phyloP scores from a whole-genome alignment of 2,329 filamentous ascomycete species.

The Talaromyces sp. region DNA sequence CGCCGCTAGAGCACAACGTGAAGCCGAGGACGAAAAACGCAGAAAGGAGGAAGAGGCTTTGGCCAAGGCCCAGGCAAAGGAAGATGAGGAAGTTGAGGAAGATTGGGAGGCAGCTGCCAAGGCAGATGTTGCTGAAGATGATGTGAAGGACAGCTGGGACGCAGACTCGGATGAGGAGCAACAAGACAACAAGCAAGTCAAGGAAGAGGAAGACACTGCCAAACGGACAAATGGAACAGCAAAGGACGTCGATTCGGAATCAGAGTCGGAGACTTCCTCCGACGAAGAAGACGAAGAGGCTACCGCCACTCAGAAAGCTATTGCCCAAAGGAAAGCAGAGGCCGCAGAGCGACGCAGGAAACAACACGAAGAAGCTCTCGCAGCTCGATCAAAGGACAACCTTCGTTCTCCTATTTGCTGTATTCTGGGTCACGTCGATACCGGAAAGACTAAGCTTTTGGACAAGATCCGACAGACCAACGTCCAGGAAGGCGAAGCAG shows the following conservation, averaged over 20 bases:
- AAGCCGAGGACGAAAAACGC: constrained; percentile 59
- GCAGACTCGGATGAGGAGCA: constrained; percentile 61
- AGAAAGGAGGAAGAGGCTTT: constrained; percentile 74
- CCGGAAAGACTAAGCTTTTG: constrained; percentile 97
- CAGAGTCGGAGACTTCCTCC: constrained; percentile 47
- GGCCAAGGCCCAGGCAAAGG: constrained; percentile 60
- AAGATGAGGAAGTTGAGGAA: constrained; percentile 60
- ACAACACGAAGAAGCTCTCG: constrained; percentile 86
- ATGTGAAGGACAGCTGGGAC: constrained; percentile 94
- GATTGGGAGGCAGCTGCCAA: constrained; percentile 84
- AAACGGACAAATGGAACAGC: constrained; percentile 21
- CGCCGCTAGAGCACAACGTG: constrained; percentile 46
- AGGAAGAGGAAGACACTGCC: constrained; percentile 29
- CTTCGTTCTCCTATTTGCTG: constrained; percentile 97
- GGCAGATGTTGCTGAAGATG: constrained; percentile 55
- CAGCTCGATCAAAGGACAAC: constrained; percentile 88
- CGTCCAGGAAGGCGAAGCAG: constrained; percentile 97
- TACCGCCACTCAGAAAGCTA: constrained; percentile 70
- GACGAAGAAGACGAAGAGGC: constrained; percentile 64
- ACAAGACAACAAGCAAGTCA: constrained; percentile 61
- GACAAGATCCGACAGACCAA: constrained; percentile 99
- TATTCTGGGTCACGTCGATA: constrained; percentile 99
- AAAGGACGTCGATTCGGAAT: constrained; percentile 34
- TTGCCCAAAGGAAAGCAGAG: constrained; percentile 78
- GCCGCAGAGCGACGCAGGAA: constrained; percentile 84